Base-by-base conservation (phyloP, 805 yeast species). In the Nakazawaea ambrosiae region DNA sequence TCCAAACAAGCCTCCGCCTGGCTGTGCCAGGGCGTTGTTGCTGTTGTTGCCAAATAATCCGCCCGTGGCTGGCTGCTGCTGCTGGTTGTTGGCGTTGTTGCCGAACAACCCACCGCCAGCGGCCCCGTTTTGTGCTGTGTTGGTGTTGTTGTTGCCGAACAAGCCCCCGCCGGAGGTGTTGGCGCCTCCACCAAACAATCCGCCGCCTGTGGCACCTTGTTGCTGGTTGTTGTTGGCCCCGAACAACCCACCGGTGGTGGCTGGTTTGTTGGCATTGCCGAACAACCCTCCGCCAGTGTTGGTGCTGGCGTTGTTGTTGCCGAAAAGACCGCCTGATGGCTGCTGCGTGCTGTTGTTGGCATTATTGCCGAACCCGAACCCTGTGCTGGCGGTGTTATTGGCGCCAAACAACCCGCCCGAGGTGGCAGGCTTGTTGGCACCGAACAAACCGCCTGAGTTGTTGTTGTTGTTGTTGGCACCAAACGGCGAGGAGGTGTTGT, bases 1-100 rank as follows among this genome's bases (percentile, higher is more conserved):
- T 24, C 74, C 73, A 48, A 68, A 67, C 34, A 67, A 39, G 2
- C 71, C 71, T 20, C 34, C 47, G n/a, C n/a, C n/a, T n/a, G n/a
- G n/a, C n/a, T n/a, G n/a, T 16, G 42, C 25, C 31, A 37, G 18
- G 26, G 33, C 14, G 5, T 6, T 34, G n/a, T 37, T 39, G 10
- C 6, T 17, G 24, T 7, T 28, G 22, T 40, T n/a, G 9, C 28
- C 28, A 12, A 26, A 26, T 6, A n/a, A n/a, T 22, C 25, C 25
- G 14, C 15, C 6, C 7, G 31, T 16, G 7, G 31, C 19, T 7
- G 31, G 20, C 9, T 28, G 14, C 10, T 18, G 18, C n/a, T n/a
- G n/a, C n/a, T n/a, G n/a, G n/a, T n/a, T n/a, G n/a, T n/a, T n/a
- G n/a, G n/a, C n/a, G n/a, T n/a, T n/a, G n/a, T n/a, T n/a, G 9